Base-by-base conservation (phyloP, 306 rosid genomes). In the Acacia crassicarpa region DNA sequence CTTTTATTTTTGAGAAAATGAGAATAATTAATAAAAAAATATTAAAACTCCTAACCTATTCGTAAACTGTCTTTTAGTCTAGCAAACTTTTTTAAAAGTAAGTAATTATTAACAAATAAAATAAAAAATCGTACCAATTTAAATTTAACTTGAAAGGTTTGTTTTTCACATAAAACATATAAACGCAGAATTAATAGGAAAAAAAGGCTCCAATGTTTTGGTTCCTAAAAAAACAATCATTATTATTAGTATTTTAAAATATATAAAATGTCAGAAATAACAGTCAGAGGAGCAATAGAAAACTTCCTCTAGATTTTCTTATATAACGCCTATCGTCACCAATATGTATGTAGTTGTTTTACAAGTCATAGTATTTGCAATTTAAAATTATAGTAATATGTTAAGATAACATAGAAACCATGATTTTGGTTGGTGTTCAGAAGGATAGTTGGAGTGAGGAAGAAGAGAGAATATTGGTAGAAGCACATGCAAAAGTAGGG, bases 361-460 rank as follows among this genome's bases (percentile, higher is more conserved):
- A 53, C 8, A 53, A 53, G 9, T 53, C 19, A 17, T 53, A 53
- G 23, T 53, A 53, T 53, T 53, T 17, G 19, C 59, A 16, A 49
- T 15, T 49, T 17, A 53, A 19, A 53, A 19, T 53, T 53, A 53
- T 8, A n/a, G n/a, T n/a, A 56, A 51, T 58, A 58, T 23, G 22
- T 10, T 58, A 58, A 54, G 25, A 54, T 48, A 32, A 72, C 23
- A 33, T 35, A 22, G 3, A 3, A 76, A 22, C 65, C 35, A 44
- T 22, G 0, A 68, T 22, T 48, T 78, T 70, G 13, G 4, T 16
- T 80, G 72, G 33, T 82, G 44, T 49, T 22, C 80, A 94, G 98
- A 94, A 94, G 84, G 97, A 92, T 73, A 49, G 89, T 66, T 92
- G 98, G 98, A 90, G 87, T 41, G 97, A 89, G 71, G 94, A 91